Evolutionary conservation across 2,329 filamentous ascomycete genomes (phyloP), one percentile per base, ranked within the genome.

Genomic region (Ceratocystis cacaofunesta): DNA sequence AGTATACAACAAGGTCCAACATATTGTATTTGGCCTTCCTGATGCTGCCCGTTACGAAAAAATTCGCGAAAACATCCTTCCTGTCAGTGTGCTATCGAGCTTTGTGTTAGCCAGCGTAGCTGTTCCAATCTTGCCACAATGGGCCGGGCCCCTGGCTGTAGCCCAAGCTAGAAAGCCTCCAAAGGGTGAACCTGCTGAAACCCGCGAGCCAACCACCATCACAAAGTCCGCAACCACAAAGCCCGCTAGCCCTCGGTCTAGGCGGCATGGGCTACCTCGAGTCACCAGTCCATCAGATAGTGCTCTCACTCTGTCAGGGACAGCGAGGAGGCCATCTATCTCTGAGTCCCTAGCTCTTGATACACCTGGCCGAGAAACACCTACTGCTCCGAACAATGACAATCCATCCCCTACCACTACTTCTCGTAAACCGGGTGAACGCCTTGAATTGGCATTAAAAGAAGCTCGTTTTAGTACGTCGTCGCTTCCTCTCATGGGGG

Each of bases 1-100:
- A 71, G 85, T 94, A 70, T 92, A 92, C 78, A 94, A 94, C 76
- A 90, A 90, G 75, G 88, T 94, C 48, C 89, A 94, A 75, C 85
- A 90, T 74, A 90, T 94, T 70, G 89, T 94, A 30, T 94, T 94
- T 74, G 89, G 89, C 22, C 79, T 88, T 28, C 81, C 85, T 43
- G 89, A 92, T 71, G 80, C 82, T 30, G 80, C 80, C 68, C 82
- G 85, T 66, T 80, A 85, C 69, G 87, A 90, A 70, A 87, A 86
- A 76, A 91, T 94, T 73, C 87, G 85, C 72, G 89, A 92, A 75
- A 94, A 94, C 73, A 80, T 88, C 5, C 75, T 92, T 48, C 89
- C 89, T 6, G 88, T 92, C 65, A 89, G 88, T 5, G 86, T 94
- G 1, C 82, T 94, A 43, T 87, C 88, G 46, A 92, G 89, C 75